Base-by-base conservation (phyloP, 139 green algal genomes). In the Tetradesmus lagerheimii region DNA sequence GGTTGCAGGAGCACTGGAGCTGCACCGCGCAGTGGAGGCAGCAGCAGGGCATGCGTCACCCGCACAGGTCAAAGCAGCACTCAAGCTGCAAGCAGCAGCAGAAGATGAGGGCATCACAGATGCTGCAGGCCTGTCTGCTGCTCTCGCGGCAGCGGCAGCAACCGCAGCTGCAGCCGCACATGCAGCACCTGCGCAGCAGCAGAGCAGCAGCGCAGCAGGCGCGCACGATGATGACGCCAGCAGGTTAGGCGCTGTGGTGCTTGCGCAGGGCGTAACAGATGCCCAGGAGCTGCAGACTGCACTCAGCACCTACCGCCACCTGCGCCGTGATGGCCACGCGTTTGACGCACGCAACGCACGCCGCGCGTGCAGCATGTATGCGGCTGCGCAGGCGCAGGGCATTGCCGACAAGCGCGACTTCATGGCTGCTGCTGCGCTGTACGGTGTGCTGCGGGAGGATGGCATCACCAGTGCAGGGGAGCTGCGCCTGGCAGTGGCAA, bases 381-480 rank as follows among this genome's bases (percentile, higher is more conserved):
- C 53, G 34, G 64, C 79, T 27, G 88, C 88, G 37, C 29, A 39
- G 4, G 25, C 34, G 43, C 62, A 75, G 16, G 88, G 88, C 39
- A 74, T 87, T 39, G 78, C 78, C 1, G 88, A 91, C 31, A 91
- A 91, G 79, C 79, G 80, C 39, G 88, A 91, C 79, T 91, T 91
- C 50, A 45, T 91, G 38, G 88, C 78, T 37, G 88, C 88, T 41
- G 79, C 79, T 29, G 78, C 78, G 8, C 78, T 91, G 39, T 91
- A 88, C n/a, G 64, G 80, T 20, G 88, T 91, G 79, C 79, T 88
- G 39, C 57, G 79, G 0, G 87, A 90, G 47, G 87, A 90, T n/a
- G 87, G 77, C 87, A 79, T 90, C 50, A 80, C 53, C 47, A 47
- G 45, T 18, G 53, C 87, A 12, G 25, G n/a, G 11, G 77, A 90